Percentiles rank a stretch among this genome's conserved stretches.
Conservation (phyloP, 1,284 basidiomycete genomes). For the Stereum hirsutum region DNA sequence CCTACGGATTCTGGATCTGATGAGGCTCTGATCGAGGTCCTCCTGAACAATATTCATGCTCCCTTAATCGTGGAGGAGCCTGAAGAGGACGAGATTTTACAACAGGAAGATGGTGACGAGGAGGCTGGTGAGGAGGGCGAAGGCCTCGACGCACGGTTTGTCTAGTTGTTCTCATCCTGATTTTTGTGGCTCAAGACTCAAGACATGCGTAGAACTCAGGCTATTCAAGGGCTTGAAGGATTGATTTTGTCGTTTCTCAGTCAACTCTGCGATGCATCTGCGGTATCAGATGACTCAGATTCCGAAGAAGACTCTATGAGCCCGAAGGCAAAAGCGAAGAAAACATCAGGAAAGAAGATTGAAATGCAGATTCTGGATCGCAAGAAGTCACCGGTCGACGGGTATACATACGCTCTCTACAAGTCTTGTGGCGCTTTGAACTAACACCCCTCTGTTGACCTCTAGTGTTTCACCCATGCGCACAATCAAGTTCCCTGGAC, state of each 20-base stretch:
- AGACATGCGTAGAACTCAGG: background rate
- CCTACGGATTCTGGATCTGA: too few relatives aligned
- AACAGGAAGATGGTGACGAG: too few relatives aligned
- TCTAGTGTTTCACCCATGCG: constrained; percentile 14
- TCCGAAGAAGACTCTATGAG: constrained; percentile 5
- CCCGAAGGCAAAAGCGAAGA: too few relatives aligned
- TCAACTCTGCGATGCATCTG: constrained; percentile 31
- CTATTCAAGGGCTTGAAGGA: constrained; percentile 32
- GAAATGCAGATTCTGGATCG: constrained; percentile 20
- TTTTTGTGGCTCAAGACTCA: background rate
- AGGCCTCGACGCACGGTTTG: too few relatives aligned
- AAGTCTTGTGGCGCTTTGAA: background rate
- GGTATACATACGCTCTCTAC: constrained; percentile 5
- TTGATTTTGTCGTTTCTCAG: constrained; percentile 42
- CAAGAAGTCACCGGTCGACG: constrained; percentile 15
- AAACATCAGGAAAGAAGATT: constrained; percentile 13
- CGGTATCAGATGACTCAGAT: constrained; percentile 7
- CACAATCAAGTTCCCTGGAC: constrained; percentile 15
- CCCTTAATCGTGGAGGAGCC: too few relatives aligned
- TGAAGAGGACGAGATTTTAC: too few relatives aligned
- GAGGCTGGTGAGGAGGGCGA: background rate
- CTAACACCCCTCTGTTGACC: constrained; percentile 4
- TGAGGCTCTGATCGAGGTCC: too few relatives aligned
- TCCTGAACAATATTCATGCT: too few relatives aligned
- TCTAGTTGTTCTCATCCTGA: too few relatives aligned